Evolutionary conservation across 192 early-diverging fungal genomes (phyloP), one percentile per base, ranked within the genome.

Genomic region (Cetraspora pellucida): DNA sequence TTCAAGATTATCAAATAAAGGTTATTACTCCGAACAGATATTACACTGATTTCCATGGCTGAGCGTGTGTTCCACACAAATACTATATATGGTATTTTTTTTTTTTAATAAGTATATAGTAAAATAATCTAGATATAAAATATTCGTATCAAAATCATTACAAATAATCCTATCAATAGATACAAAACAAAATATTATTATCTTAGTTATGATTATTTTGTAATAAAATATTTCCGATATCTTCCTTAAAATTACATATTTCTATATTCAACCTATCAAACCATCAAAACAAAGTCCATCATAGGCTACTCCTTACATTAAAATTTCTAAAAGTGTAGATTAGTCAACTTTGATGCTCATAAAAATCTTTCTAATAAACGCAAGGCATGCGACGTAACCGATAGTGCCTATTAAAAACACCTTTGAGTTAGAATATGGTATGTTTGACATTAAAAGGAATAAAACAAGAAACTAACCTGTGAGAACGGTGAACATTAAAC

Each of bases 321-420:
- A n/a, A n/a, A n/a, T n/a, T n/a, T 58, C 17, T 58, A n/a, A 21
- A 23, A 57, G 23, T 57, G 23, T 19, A 58, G 10, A 25, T 77
- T 89, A 94, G 78, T 92, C 91, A 10, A 95, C 88, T 82, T 95
- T 97, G 79, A 95, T 94, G 43, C 93, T 93, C 30, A 84, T 81
- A 82, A 93, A 96, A 28, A 96, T 94, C 74, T 87, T 89, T 46
- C 90, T 85, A 11, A 97, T 86, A 85, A 97, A 97, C 28, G 83
- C 30, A 76, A 90, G 86, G 45, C 91, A 92, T 13, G 93, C 87
- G 21, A 91, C 88, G 83, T 95, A 92, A 13, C 95, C 95, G 73
- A 94, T 89, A 21, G 91, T 83, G n/a, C 93, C 71, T 72, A 31
- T 25, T n/a, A 10, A 17, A 37, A 19, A 3, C 7, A 23, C 69